Conservation (phyloP, 176 grass and related monocot species). For the Zizania latifolia region DNA sequence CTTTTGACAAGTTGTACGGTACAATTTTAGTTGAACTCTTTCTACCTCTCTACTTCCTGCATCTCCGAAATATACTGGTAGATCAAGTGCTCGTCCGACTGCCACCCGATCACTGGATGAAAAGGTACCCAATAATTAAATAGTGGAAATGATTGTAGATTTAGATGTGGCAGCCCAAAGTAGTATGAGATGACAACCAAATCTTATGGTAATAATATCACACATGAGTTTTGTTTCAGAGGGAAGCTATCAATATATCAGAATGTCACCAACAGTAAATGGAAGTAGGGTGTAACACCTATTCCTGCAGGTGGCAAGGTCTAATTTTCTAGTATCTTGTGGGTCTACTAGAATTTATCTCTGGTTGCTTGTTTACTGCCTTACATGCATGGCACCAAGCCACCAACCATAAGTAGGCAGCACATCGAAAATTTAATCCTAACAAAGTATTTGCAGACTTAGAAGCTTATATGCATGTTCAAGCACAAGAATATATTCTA, state of each 20-base stretch:
- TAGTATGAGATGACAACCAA: background rate
- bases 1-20: background rate
- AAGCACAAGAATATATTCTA: background rate
- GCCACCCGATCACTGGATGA: constrained; percentile 84
- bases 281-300: background rate
- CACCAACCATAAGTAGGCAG: constrained; percentile 6
- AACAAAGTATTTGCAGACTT: background rate
- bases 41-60: constrained; percentile 95
- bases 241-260: background rate
- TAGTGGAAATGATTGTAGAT: background rate
- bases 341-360: constrained; percentile 1
- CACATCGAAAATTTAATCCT: background rate
- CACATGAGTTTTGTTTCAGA: background rate
- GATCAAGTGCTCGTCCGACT: constrained; percentile 84
- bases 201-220: background rate
- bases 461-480: constrained; percentile 2
- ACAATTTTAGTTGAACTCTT: background rate
- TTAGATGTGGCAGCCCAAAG: background rate
- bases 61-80: constrained; percentile 97
- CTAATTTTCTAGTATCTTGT: background rate
- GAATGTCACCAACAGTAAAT: background rate
- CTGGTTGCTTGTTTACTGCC: background rate
- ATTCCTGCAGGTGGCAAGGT: background rate
- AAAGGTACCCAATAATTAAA: constrained; percentile 29
- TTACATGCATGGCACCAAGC: constrained; percentile 4